Conservation (phyloP, 1,284 basidiomycete genomes). For the Melampsora americana region DNA sequence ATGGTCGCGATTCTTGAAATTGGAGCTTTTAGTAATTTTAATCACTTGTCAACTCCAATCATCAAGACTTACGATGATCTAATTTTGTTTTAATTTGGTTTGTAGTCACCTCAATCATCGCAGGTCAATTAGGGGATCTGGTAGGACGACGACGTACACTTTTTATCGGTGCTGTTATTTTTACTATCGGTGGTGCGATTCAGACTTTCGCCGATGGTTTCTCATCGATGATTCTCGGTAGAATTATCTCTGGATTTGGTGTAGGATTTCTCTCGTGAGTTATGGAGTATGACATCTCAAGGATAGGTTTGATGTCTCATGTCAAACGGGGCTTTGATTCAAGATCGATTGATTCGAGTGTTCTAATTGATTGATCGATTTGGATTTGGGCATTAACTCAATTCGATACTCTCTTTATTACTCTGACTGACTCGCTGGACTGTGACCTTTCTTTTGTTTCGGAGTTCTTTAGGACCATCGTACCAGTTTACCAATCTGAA, state of each 20-base stretch:
- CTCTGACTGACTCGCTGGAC: slow-evolving; percentile 2
- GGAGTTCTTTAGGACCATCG: slow-evolving; percentile 69
- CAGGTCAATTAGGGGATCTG: slow-evolving; percentile 79
- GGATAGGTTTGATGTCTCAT: neutral
- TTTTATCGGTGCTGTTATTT: slow-evolving; percentile 78
- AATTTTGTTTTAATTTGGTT: neutral
- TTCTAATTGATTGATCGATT: neutral
- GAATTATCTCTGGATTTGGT: slow-evolving; percentile 84
- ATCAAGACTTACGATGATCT: neutral
- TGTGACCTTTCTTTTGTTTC: slow-evolving; percentile 4
- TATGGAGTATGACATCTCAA: neutral
- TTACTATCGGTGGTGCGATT: slow-evolving; percentile 80
- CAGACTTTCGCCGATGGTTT: slow-evolving; percentile 86
- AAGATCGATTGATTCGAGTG: slow-evolving; percentile 2
- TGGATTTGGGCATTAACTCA: neutral
- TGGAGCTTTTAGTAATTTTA: slow-evolving; percentile 73
- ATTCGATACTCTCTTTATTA: neutral
- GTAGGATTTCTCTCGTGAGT: slow-evolving; percentile 85
- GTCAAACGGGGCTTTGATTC: neutral
- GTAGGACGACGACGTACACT: slow-evolving; percentile 84
- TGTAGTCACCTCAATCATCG: slow-evolving; percentile 80
- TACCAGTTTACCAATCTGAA: slow-evolving; percentile 96
- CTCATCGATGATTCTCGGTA: slow-evolving; percentile 78
- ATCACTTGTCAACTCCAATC: slow-evolving; percentile 42
- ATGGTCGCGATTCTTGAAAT: slow-evolving; percentile 76